Evolutionary conservation across 768 basidiomycete species (phyloP).

Genomic region (Suillus discolor): DNA sequence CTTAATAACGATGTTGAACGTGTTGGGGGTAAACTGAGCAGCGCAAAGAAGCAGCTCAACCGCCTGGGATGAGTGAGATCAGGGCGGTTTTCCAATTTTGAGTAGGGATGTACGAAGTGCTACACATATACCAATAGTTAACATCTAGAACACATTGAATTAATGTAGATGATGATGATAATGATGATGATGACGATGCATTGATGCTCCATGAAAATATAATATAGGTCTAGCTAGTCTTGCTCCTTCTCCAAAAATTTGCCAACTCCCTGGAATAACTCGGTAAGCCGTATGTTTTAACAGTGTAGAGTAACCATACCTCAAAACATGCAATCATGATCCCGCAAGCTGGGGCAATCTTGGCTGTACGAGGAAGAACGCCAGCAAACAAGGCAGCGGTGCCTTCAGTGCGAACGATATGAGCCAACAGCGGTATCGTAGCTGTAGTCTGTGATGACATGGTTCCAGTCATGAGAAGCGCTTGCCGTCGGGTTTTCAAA

Average conservation of each 20-base stretch:
- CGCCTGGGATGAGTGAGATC: constrained; percentile 54
- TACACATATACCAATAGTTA: constrained; percentile 26
- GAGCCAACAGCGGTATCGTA: constrained; percentile 64
- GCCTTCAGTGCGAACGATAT: constrained; percentile 82
- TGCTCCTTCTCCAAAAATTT: constrained; percentile 45
- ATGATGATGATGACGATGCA: neutral
- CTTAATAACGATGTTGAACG: constrained; percentile 75
- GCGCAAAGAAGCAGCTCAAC: constrained; percentile 82
- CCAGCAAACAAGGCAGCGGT: constrained; percentile 79
- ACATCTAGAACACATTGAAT: constrained; percentile 17
- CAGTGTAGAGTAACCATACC: constrained; percentile 42
- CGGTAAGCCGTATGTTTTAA: constrained; percentile 18
- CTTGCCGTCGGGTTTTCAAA: constrained; percentile 91
- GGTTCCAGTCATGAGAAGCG: constrained; percentile 67
- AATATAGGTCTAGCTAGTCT: constrained; percentile 27
- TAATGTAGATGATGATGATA: constrained; percentile 16
- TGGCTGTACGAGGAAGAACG: constrained; percentile 83
- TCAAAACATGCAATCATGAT: constrained; percentile 98
- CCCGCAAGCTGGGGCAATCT: constrained; percentile 97
- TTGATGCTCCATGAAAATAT: constrained; percentile 15
- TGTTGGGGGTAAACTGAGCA: constrained; percentile 76
- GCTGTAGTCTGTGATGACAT: constrained; percentile 40
- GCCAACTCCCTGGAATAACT: constrained; percentile 55
- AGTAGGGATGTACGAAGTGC: constrained; percentile 9
- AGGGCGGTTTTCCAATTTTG: constrained; percentile 6